Conservation (phyloP, 805 yeast genomes). For the Starmerella bacillaris region DNA sequence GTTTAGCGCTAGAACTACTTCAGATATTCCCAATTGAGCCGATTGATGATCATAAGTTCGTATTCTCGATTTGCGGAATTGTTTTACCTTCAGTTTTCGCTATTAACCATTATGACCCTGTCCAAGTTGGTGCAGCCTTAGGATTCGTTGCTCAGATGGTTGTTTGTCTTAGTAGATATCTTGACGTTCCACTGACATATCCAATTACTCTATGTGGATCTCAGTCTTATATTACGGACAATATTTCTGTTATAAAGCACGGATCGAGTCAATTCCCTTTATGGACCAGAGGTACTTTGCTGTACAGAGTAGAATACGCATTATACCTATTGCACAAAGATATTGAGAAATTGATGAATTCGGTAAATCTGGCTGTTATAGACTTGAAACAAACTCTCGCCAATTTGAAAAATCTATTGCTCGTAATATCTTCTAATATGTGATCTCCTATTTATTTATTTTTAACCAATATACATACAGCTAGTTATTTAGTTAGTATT, state of each 20-base stretch:
- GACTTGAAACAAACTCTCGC: slow-evolving; percentile 24
- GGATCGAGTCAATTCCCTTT: slow-evolving; percentile 30
- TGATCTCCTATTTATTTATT: too few relatives aligned
- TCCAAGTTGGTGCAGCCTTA: slow-evolving; percentile 31
- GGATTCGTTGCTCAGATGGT: slow-evolving; percentile 32
- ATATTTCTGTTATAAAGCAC: slow-evolving; percentile 26
- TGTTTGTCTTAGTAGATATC: slow-evolving; percentile 26
- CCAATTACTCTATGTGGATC: slow-evolving; percentile 34
- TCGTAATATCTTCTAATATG: slow-evolving; percentile 17
- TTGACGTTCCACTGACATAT: slow-evolving; percentile 31
- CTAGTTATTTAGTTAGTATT: too few relatives aligned
- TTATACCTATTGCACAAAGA: slow-evolving; percentile 30
- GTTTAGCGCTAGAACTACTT: slow-evolving; percentile 20
- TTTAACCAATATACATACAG: too few relatives aligned
- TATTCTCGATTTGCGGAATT: slow-evolving; percentile 24
- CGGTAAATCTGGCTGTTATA: slow-evolving; percentile 21
- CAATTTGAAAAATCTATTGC: slow-evolving; percentile 22
- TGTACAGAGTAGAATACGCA: slow-evolving; percentile 34
- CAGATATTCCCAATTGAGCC: slow-evolving; percentile 22
- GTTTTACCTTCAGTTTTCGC: slow-evolving; percentile 20
- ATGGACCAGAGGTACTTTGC: slow-evolving; percentile 30
- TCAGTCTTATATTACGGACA: slow-evolving; percentile 32
- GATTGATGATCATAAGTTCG: slow-evolving; percentile 13
- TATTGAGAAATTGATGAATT: slow-evolving; percentile 29
- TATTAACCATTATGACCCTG: slow-evolving; percentile 22